phyloP scores from a whole-genome alignment of 2,329 filamentous ascomycete genomes.

The Ophiosphaerella korrae region DNA sequence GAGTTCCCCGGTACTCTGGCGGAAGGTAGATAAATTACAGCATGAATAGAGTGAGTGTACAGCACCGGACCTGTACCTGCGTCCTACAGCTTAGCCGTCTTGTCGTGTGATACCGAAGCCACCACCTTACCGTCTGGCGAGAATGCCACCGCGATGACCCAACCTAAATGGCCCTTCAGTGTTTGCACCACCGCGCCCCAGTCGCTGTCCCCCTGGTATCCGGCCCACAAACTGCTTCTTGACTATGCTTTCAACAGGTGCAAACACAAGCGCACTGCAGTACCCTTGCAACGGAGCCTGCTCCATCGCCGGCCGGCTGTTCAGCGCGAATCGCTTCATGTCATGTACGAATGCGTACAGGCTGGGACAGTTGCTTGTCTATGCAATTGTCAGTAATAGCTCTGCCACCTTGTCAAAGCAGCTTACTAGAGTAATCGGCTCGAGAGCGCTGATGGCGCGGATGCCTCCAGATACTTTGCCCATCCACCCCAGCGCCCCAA shows the following conservation, averaged over 20 bases:
- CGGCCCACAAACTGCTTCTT: not conserved
- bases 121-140: too few relatives aligned
- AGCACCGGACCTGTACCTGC: too few relatives aligned
- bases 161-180: constrained; percentile 24
- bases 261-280: constrained; percentile 5
- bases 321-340: constrained; percentile 5
- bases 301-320: constrained; percentile 5
- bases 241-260: constrained; percentile 2
- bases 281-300: constrained; percentile 6
- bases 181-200: constrained; percentile 19
- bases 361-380: not conserved
- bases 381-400: not conserved
- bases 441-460: not conserved
- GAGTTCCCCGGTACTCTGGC: too few relatives aligned
- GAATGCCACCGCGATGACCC: too few relatives aligned
- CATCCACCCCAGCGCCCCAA: not conserved
- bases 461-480: not conserved
- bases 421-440: not conserved
- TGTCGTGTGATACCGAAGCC: too few relatives aligned
- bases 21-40: too few relatives aligned
- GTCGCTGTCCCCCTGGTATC: not conserved
- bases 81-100: too few relatives aligned
- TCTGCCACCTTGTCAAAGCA: not conserved
- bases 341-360: constrained; percentile 5
- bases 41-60: too few relatives aligned